Evolutionary conservation across 75 land plant species (phyloP), one percentile per base, ranked within the genome.

Genomic region (Azolla pinnata): DNA sequence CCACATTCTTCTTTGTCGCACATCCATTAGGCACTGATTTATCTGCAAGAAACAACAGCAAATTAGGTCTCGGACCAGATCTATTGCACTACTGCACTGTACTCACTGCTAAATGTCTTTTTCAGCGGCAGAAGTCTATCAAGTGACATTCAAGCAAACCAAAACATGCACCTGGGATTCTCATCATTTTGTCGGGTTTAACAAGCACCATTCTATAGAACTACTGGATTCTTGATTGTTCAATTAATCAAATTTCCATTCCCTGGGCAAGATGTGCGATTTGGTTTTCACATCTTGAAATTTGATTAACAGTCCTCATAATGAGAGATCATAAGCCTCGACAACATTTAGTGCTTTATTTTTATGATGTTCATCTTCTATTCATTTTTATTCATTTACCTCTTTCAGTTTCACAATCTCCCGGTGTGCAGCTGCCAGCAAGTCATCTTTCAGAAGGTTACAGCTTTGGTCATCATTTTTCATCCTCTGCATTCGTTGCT

Each of bases 371-470:
- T 14, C 42, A 38, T 38, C 7, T 7, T 7, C 42, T 38, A 14
- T 38, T 38, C 14, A 7, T 18, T 4, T 14, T 32, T 18, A 14
- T 14, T 2, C 49, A 46, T 29, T 47, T 48, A 70, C 67, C 67
- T 57, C 59, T 55, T 70, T 70, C 50, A 64, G 27, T 32, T 57
- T 70, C 0, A 57, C 31, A 23, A 49, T 34, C 20, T 64, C 59
- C 31, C 54, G 55, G 49, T 70, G 67, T 20, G 73, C 68, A 28
- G 58, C 71, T 35, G 67, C 62, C 29, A 64, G 68, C 26, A 64
- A 26, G 42, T 51, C 40, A 34, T 70, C 68, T 14, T 63, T 56
- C 9, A 44, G 5, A 1, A 42, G 31, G 2, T 33, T 33, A 42
- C 49, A 62, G 25, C 58, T 60, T 38, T 47, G 19, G 17, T 52